Base-by-base conservation (phyloP, 257 asterid genomes). In the Scutellaria baicalensis region DNA sequence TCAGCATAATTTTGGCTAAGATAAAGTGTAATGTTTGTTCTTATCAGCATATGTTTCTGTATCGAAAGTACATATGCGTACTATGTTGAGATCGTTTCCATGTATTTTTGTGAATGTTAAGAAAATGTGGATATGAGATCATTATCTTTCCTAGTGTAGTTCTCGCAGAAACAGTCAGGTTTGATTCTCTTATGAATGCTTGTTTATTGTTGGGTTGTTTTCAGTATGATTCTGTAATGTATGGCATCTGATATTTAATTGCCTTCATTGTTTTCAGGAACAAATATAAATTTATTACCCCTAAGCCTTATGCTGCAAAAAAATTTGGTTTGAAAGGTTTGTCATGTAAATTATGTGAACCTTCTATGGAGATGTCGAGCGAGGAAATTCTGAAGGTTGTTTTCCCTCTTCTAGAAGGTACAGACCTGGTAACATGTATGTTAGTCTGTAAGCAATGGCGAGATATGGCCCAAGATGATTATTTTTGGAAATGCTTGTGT, bases 401-500 rank as follows among this genome's bases (percentile, higher is more conserved):
- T 31, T 94, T 94, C 81, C 97, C 99, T 23, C 78, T 88, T 54
- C 85, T 94, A 14, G 97, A 94, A 59, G 91, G 96, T 23, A 74
- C 43, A 54, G 99, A 94, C 77, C 95, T 94, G 33, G 96, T 83
- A 2, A 64, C 82, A 52, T 94, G 98, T 62, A 88, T 88, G 95
- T 40, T 68, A 23, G 98, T 94, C 48, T 84, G 84, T 71, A 94
- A 85, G 84, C 92, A 80, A 72, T 94, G 99, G 98, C 83, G 59
- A 44, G 93, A 84, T 43, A 64, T 82, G 66, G 98, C 95, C 39
- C 68, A 18, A 67, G 99, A 94, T 43, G 99, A 94, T 81, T 91
- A 86, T 78, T 80, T 91, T 52, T 94, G 99, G 99, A 94, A 86
- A 86, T 94, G 99, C 75, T 77, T 92, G 1, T 94, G 99, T 57